Base-by-base conservation (phyloP, 2,329 filamentous ascomycete species). In the Dactylonectria estremocensis region DNA sequence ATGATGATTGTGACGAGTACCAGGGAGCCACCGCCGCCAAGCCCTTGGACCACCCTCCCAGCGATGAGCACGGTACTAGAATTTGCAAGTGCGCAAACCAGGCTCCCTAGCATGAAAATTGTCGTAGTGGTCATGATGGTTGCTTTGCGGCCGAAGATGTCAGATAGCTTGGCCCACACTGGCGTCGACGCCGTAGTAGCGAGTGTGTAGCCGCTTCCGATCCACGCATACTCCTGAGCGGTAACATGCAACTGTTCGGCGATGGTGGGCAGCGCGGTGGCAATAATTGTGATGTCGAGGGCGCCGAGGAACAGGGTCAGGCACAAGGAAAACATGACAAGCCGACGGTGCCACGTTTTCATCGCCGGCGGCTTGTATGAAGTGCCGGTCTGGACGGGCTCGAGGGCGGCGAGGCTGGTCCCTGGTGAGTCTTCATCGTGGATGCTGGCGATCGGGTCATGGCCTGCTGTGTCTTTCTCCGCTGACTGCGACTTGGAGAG, bases 61-160 rank as follows among this genome's bases (percentile, higher is more conserved):
- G 80, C 83, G 14, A 92, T 88, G 2, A 92, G 78, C 73, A 85
- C 83, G 0, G 69, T 73, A 1, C 78, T 79, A 8, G 70, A 83
- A 0, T 72, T 80, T 0, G 88, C 84, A 0, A 82, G 83, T 0
- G 87, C 88, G 48, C 80, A 83, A 3, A 91, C 79, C 0, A 83
- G 85, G 67, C 87, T 88, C 0, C 88, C 88, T 0, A 89, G 69
- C 2, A 80, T 80, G 72, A 89, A 89, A 4, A 88, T 71, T 7
- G 76, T 77, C 0, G 87, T 80, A 1, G 83, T 74, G 2, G 71
- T 53, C 3, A 88, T 77, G 9, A 80, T 77, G 1, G 80, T 74
- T 22, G 76, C 80, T 31, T 85, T 81, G 1, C 88, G 81, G 7
- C 89, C 87, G 54, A 86, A 88, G 3, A 89, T 80, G 64, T 88